Percentiles rank a stretch among this genome's conserved stretches.
Conservation (phyloP, 2,329 filamentous ascomycete species). For the Colletotrichum sublineola region DNA sequence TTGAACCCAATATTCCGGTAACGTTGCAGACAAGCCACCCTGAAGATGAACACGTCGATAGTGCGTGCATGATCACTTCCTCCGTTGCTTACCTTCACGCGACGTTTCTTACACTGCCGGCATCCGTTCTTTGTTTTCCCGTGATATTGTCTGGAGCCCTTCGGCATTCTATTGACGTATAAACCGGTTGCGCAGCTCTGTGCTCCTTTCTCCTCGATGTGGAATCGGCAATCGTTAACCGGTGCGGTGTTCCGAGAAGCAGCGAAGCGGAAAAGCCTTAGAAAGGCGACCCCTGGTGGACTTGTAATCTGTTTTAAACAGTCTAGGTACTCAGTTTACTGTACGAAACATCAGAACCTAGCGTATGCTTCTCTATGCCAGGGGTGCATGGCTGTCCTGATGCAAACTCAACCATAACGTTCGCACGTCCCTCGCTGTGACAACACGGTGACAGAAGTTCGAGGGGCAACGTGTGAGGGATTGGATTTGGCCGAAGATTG, state of each 20-base stretch:
- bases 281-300: conserved; percentile 2
- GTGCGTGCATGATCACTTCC: neutral
- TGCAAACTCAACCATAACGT: conserved; percentile 35
- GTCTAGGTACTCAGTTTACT: conserved; percentile 12
- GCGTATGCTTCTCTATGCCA: conserved; percentile 30
- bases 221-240: conserved; percentile 17
- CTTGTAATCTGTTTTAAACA: conserved; percentile 29
- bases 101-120: conserved; percentile 42
- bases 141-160: conserved; percentile 41
- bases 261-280: neutral
- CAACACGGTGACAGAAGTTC: conserved; percentile 32
- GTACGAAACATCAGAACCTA: conserved; percentile 29
- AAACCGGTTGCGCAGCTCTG: neutral
- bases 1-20: conserved; percentile 12
- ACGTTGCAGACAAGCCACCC: neutral
- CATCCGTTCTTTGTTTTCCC: conserved; percentile 43
- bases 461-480: conserved; percentile 26
- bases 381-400: conserved; percentile 38
- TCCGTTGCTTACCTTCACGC: conserved; percentile 38
- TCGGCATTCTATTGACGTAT: conserved; percentile 34
- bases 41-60: neutral
- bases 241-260: conserved; percentile 12
- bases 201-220: conserved; percentile 10
- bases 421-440: conserved; percentile 41
- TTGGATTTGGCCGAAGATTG: conserved; percentile 12